phyloP scores from a whole-genome alignment of 371 early-diverging fungal genomes.

The Vairimorpha necatrix region DNA sequence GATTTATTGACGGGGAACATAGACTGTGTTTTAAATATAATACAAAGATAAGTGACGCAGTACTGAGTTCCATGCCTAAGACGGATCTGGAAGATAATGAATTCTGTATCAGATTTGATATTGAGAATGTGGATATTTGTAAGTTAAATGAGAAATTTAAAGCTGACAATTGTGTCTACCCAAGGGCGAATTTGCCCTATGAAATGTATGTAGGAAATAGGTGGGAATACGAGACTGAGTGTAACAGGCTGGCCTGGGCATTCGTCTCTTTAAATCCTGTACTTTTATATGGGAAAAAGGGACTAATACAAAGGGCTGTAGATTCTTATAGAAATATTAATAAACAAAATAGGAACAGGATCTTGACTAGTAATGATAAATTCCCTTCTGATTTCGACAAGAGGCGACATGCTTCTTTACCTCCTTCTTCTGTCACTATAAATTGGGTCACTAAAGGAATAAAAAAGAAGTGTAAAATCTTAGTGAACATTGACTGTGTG shows the following conservation, averaged over 20 bases:
- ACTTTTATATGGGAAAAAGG: slow-evolving; percentile 75
- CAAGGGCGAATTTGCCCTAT: slow-evolving; percentile 70
- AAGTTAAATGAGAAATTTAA: slow-evolving; percentile 71
- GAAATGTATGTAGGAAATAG: slow-evolving; percentile 75
- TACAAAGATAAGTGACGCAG: slow-evolving; percentile 65
- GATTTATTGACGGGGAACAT: slow-evolving; percentile 64
- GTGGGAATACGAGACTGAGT: slow-evolving; percentile 81
- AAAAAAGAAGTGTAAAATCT: slow-evolving; percentile 66
- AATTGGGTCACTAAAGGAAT: slow-evolving; percentile 66
- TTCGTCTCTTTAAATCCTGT: slow-evolving; percentile 75
- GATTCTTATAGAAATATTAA: slow-evolving; percentile 80
- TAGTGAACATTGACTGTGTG: slow-evolving; percentile 67
- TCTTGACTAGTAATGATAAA: slow-evolving; percentile 75
- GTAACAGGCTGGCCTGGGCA: slow-evolving; percentile 79
- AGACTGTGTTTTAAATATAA: slow-evolving; percentile 66
- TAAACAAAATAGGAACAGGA: slow-evolving; percentile 72
- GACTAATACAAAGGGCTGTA: slow-evolving; percentile 83
- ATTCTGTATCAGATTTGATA: slow-evolving; percentile 73
- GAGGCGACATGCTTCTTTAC: slow-evolving; percentile 60
- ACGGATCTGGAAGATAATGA: slow-evolving; percentile 66
- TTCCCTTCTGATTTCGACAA: slow-evolving; percentile 69
- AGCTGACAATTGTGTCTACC: slow-evolving; percentile 75
- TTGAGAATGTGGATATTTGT: slow-evolving; percentile 68
- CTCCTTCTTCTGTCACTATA: slow-evolving; percentile 66
- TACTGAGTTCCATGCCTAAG: slow-evolving; percentile 56